These are phyloP conservation scores for Blastocystis sp. DNA, from an alignment of 352 stramenopile genomes.

Conservation along the genomic window DNA sequence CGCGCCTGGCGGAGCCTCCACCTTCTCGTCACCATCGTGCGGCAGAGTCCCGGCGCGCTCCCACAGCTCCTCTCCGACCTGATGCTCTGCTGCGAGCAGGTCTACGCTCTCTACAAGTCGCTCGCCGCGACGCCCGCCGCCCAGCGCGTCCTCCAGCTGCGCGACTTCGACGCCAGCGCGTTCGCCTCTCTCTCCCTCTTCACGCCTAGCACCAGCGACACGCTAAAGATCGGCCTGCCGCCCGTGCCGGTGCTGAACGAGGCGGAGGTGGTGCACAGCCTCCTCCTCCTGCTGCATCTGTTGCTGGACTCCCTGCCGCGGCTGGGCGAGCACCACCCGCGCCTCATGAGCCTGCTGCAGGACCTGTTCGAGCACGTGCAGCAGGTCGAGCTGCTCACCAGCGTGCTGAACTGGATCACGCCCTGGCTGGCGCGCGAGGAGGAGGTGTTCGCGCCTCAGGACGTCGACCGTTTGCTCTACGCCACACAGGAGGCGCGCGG, in stretches of 20 bases:
- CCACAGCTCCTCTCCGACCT: slow-evolving; percentile 1
- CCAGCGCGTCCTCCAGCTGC: not conserved
- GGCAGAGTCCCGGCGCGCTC: not conserved
- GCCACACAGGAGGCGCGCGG: not conserved
- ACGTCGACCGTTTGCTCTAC: not conserved
- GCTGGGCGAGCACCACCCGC: not conserved
- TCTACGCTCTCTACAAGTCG: not conserved
- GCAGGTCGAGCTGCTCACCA: not conserved
- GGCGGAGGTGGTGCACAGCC: slow-evolving; percentile 24
- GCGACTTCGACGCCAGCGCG: not conserved
- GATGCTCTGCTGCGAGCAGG: not conserved
- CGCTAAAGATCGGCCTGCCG: slow-evolving; percentile 12
- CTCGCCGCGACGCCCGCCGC: not conserved
- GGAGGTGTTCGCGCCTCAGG: not conserved
- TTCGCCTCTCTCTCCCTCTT: not conserved
- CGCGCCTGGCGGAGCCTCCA: slow-evolving; percentile 28
- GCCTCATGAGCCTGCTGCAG: not conserved
- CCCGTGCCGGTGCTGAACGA: slow-evolving; percentile 24
- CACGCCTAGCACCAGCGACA: not conserved
- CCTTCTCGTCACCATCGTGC: not conserved
- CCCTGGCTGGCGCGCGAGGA: slow-evolving; percentile 6
- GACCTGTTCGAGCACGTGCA: not conserved
- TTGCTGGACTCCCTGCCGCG: not conserved
- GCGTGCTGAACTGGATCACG: slow-evolving; percentile 5
- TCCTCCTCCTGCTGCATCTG: slow-evolving; percentile 14